A percentile compares a stretch with the other conserved stretches of the same genome.
phyloP scores from a whole-genome alignment of 129 eudicot species.

The Tanacetum coccineum region DNA sequence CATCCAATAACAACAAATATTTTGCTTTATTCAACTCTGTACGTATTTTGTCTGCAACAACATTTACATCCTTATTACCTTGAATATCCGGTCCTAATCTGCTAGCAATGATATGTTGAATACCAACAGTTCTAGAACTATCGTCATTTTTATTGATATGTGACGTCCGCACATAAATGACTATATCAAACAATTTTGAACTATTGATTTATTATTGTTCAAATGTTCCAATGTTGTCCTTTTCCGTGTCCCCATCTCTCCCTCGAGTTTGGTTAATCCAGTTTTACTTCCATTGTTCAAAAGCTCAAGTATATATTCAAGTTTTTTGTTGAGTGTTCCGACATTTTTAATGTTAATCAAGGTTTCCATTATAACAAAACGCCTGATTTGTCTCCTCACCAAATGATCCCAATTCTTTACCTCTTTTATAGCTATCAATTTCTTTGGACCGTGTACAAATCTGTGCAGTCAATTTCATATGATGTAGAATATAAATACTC shows the following conservation, averaged over 20 bases:
- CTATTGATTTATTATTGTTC: slow-evolving; percentile 7
- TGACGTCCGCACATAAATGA: neutral
- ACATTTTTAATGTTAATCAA: neutral
- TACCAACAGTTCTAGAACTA: neutral
- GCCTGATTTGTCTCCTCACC: neutral
- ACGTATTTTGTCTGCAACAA: neutral
- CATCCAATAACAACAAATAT: slow-evolving; percentile 3
- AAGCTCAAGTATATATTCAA: neutral
- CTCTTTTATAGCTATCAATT: neutral
- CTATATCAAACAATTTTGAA: neutral
- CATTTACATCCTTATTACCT: neutral
- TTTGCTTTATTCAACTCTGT: neutral
- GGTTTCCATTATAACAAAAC: neutral
- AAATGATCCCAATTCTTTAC: neutral
- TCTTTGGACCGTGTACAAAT: neutral
- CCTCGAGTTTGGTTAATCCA: neutral
- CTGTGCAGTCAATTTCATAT: neutral
- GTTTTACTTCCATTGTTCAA: neutral
- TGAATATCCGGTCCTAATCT: neutral
- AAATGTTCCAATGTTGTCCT: neutral
- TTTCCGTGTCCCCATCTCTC: neutral
- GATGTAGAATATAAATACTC: neutral
- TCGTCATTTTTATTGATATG: neutral
- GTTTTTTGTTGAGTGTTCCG: neutral
- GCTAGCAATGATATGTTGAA: neutral